A percentile compares a stretch with the other conserved stretches of the same genome.
Conservation (phyloP, 257 asterid species). For the Salvia miltiorrhiza region DNA sequence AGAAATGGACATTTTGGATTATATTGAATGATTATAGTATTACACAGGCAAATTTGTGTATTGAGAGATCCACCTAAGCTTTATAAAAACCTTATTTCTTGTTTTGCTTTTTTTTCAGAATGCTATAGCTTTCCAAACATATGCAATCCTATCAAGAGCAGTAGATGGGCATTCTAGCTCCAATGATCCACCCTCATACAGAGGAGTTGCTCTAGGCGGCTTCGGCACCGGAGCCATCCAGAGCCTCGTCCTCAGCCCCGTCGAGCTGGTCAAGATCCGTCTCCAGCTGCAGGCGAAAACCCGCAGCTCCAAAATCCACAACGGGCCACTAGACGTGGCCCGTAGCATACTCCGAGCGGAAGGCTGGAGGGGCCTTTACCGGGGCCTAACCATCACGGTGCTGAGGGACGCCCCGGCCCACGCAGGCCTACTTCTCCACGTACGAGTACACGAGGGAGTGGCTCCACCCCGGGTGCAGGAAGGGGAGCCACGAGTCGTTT, state of each 20-base stretch:
- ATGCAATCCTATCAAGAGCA: conserved; percentile 61
- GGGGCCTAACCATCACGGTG: conserved; percentile 63
- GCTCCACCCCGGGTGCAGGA: conserved; percentile 82
- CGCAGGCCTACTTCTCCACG: conserved; percentile 63
- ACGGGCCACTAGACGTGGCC: conserved; percentile 54
- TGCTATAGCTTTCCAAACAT: conserved; percentile 83
- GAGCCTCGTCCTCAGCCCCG: conserved; percentile 78
- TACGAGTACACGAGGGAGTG: conserved; percentile 60
- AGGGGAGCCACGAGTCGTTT: conserved; percentile 54
- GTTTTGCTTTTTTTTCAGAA: conserved; percentile 43
- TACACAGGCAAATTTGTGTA: no score
- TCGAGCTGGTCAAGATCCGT: conserved; percentile 90
- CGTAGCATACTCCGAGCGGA: conserved; percentile 36
- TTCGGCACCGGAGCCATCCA: conserved; percentile 87
- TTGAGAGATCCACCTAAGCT: no score
- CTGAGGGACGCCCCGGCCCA: conserved; percentile 77
- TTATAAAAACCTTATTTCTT: no score
- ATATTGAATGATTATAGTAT: no score
- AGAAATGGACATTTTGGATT: no score
- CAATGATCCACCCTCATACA: conserved; percentile 69
- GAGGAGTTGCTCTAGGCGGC: conserved; percentile 74
- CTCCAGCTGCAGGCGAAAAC: conserved; percentile 75
- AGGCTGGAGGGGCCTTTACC: conserved; percentile 50
- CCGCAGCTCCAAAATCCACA: conserved; percentile 22
- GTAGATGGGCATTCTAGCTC: conserved; percentile 31